Evolutionary conservation across 2,329 filamentous ascomycete species (phyloP).

Genomic region (Calonectria montana): DNA sequence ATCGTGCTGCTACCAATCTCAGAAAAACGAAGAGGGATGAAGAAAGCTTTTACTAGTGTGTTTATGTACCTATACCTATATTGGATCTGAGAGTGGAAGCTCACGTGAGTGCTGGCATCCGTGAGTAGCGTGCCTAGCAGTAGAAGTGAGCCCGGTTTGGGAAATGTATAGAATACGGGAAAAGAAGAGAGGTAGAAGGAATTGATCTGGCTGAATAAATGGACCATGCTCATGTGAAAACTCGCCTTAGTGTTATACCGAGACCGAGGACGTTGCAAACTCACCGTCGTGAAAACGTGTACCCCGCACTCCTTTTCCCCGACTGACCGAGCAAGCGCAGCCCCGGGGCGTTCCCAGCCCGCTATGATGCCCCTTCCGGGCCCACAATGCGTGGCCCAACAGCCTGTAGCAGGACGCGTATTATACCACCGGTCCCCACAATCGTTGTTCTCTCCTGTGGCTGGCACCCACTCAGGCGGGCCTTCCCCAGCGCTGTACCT

Average conservation of each 20-base stretch:
- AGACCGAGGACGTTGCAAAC: constrained; percentile 32
- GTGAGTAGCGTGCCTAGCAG: background rate
- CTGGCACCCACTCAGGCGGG: constrained; percentile 9
- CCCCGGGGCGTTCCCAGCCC: background rate
- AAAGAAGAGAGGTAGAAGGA: background rate
- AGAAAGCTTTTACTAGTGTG: background rate
- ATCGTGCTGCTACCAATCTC: background rate
- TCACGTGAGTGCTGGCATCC: constrained; percentile 8
- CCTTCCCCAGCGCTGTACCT: background rate
- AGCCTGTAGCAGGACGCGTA: constrained; percentile 37
- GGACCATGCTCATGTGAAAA: background rate
- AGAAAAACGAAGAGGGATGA: background rate
- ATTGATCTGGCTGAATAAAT: background rate
- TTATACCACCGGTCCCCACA: constrained; percentile 27
- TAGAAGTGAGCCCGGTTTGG: background rate
- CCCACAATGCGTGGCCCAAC: constrained; percentile 22
- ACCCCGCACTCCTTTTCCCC: constrained; percentile 41
- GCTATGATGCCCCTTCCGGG: background rate
- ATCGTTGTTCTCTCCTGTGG: background rate
- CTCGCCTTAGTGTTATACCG: constrained; percentile 28
- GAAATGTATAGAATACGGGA: constrained; percentile 9
- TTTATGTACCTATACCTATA: background rate
- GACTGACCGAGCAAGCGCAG: constrained; percentile 35
- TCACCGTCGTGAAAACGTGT: background rate
- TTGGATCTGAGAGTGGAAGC: background rate